These are phyloP conservation scores for Exophiala spinifera DNA, from an alignment of 2,329 filamentous ascomycete genomes.

Conservation along the genomic window DNA sequence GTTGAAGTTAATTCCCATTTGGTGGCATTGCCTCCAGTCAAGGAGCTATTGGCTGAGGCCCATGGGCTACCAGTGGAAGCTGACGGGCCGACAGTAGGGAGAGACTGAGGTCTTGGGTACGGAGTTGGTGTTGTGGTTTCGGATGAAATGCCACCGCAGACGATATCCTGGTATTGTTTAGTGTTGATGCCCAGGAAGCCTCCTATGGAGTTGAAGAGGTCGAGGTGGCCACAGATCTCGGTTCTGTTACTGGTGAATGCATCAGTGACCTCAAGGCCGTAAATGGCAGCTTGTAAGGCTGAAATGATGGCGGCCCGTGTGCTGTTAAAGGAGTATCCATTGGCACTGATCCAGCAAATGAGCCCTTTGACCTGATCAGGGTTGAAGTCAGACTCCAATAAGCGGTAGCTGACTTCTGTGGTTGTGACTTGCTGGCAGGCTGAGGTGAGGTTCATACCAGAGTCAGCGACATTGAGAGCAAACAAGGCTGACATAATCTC, in stretches of 20 bases:
- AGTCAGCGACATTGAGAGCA: constrained; percentile 22
- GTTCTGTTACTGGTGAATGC: constrained; percentile 18
- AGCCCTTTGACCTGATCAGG: constrained; percentile 19
- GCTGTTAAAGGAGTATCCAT: constrained; percentile 23
- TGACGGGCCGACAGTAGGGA: no score
- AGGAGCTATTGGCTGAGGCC: no score
- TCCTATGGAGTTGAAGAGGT: constrained; percentile 22
- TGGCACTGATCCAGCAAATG: constrained; percentile 17
- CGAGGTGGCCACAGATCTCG: constrained; percentile 21
- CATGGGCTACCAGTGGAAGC: no score
- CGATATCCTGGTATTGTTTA: constrained; percentile 14
- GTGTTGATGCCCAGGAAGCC: constrained; percentile 19
- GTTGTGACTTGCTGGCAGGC: constrained; percentile 20
- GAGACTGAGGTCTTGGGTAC: not conserved
- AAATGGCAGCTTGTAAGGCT: constrained; percentile 20
- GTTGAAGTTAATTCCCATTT: constrained; percentile 12
- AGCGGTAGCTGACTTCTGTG: constrained; percentile 8
- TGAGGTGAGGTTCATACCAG: constrained; percentile 16
- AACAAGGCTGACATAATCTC: constrained; percentile 21
- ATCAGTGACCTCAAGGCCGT: constrained; percentile 18
- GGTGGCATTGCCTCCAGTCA: constrained; percentile 1
- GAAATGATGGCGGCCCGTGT: constrained; percentile 16
- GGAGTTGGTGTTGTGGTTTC: constrained; percentile 9
- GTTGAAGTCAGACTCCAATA: constrained; percentile 16
- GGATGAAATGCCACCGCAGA: constrained; percentile 17